Evolutionary conservation across 495 filamentous ascomycete species (phyloP).

Genomic region (Xylaria flabelliformis): DNA sequence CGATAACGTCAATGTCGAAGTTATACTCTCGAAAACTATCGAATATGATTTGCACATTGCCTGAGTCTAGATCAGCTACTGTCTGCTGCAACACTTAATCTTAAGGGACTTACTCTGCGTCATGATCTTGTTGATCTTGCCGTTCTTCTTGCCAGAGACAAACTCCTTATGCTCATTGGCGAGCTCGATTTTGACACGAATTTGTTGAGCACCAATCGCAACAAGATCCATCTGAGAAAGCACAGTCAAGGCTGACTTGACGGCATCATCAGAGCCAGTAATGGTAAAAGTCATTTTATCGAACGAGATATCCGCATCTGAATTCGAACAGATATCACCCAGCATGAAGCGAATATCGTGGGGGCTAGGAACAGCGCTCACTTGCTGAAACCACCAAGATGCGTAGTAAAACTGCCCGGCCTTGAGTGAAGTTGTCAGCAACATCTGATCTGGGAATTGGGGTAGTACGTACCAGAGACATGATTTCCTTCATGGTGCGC

Average conservation of each 20-base stretch:
- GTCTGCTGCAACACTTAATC: constrained; percentile 19
- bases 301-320: constrained; percentile 91
- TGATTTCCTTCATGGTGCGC: constrained; percentile 90
- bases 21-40: constrained; percentile 99
- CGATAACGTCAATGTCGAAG: constrained; percentile 97
- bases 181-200: constrained; percentile 96
- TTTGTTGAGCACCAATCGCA: constrained; percentile 84
- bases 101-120: constrained; percentile 71
- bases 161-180: constrained; percentile 99
- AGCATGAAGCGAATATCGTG: constrained; percentile 87
- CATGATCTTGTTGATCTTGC: constrained; percentile 99
- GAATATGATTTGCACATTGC: constrained; percentile 97
- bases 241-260: constrained; percentile 90
- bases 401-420: constrained; percentile 97
- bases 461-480: constrained; percentile 74
- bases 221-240: constrained; percentile 92
- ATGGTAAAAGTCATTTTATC: constrained; percentile 93
- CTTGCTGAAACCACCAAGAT: constrained; percentile 90
- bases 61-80: constrained; percentile 42
- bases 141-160: constrained; percentile 98
- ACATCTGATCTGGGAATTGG: neutral
- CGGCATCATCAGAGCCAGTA: constrained; percentile 92
- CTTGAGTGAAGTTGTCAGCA: constrained; percentile 46
- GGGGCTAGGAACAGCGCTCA: constrained; percentile 72
- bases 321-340: constrained; percentile 93